Conservation (phyloP, 768 basidiomycete genomes). For the Favolaschia claudopus region DNA sequence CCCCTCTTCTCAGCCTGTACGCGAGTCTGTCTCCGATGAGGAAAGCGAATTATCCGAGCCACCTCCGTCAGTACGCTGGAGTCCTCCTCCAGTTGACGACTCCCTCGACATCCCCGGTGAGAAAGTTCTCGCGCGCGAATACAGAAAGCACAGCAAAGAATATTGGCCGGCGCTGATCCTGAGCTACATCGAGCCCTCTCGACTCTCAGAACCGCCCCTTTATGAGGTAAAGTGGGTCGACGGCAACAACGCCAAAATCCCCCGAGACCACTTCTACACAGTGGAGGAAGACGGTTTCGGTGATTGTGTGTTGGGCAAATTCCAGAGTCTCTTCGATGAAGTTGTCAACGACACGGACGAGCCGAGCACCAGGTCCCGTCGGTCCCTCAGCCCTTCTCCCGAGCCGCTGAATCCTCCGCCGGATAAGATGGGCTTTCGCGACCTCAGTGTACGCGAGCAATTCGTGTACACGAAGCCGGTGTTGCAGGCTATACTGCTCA, state of each 20-base stretch:
- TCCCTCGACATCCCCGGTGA: conserved; percentile 72
- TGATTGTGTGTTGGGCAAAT: conserved; percentile 68
- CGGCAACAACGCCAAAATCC: conserved; percentile 45
- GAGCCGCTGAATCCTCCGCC: conserved; percentile 53
- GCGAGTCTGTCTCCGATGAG: too few species aligned
- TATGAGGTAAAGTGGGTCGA: conserved; percentile 73
- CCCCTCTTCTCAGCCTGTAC: too few species aligned
- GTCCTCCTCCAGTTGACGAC: conserved; percentile 54
- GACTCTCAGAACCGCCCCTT: conserved; percentile 42
- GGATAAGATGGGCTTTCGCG: conserved; percentile 47
- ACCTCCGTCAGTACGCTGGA: conserved; percentile 35
- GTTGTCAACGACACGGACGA: conserved; percentile 49
- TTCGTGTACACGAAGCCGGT: conserved; percentile 73
- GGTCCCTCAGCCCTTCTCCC: too few species aligned
- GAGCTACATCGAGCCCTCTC: conserved; percentile 54
- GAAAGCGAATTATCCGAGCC: conserved; percentile 17
- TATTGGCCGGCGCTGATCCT: conserved; percentile 78
- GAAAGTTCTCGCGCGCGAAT: conserved; percentile 62
- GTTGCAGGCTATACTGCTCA: conserved; percentile 64
- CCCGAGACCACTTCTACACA: conserved; percentile 64
- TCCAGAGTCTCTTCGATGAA: conserved; percentile 54
- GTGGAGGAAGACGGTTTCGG: conserved; percentile 67
- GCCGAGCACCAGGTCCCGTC: too few species aligned
- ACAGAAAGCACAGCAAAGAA: conserved; percentile 35
- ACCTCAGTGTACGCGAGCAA: conserved; percentile 62